Evolutionary conservation across 2,329 filamentous ascomycete genomes (phyloP).

Genomic region (Rachicladosporium sp.): DNA sequence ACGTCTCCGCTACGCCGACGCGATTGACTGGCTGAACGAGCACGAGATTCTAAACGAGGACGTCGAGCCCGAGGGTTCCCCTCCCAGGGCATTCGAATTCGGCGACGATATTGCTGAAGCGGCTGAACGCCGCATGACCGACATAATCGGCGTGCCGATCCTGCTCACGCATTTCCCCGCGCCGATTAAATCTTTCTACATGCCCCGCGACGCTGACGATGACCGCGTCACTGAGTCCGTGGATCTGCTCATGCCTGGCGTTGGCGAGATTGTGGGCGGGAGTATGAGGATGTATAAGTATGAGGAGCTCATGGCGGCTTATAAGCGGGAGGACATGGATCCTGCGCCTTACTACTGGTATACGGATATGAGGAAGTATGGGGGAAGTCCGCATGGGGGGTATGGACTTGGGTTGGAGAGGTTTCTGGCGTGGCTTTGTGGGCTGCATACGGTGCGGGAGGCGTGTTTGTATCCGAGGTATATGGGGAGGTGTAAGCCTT

Average conservation of each 20-base stretch:
- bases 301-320: slow-evolving; percentile 79
- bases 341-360: slow-evolving; percentile 94
- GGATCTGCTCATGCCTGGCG: slow-evolving; percentile 78
- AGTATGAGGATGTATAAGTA: slow-evolving; percentile 92
- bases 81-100: slow-evolving; percentile 51
- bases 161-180: slow-evolving; percentile 94
- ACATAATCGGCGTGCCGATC: slow-evolving; percentile 89
- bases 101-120: slow-evolving; percentile 98
- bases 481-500: slow-evolving; percentile 71
- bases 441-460: slow-evolving; percentile 52
- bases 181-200: slow-evolving; percentile 98
- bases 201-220: slow-evolving; percentile 77
- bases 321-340: slow-evolving; percentile 74
- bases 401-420: slow-evolving; percentile 89
- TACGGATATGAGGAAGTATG: slow-evolving; percentile 94
- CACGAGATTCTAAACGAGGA: slow-evolving; percentile 91
- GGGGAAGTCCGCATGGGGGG: slow-evolving; percentile 80
- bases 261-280: slow-evolving; percentile 93
- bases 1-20: slow-evolving; percentile 89
- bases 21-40: slow-evolving; percentile 84
- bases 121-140: slow-evolving; percentile 92
- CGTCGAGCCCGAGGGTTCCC: slow-evolving; percentile 45
- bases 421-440: slow-evolving; percentile 56
- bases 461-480: slow-evolving; percentile 69
- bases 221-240: slow-evolving; percentile 82